Conservation (phyloP, 108 stramenopile species). For the Asterionellopsis glacialis region DNA sequence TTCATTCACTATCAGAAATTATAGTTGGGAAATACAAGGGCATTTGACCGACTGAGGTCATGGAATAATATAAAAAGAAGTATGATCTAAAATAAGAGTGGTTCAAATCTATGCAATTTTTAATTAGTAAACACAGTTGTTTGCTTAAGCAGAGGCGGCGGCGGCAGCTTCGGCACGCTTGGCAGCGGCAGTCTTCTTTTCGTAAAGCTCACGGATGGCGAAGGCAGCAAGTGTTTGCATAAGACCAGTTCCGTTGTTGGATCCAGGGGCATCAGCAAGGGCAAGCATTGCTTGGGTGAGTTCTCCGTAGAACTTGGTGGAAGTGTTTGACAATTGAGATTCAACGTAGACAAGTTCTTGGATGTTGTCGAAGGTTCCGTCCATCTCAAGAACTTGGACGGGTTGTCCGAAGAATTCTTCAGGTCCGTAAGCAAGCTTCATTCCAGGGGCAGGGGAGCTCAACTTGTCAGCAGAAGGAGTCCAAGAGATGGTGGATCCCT, state of each 20-base stretch:
- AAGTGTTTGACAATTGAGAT: conserved; percentile 87
- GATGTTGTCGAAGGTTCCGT: conserved; percentile 96
- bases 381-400: conserved; percentile 90
- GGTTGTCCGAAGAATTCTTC: conserved; percentile 85
- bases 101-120: too few species aligned
- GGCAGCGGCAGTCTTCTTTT: conserved; percentile 81
- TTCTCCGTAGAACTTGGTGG: conserved; percentile 95
- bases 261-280: conserved; percentile 90
- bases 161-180: conserved; percentile 41
- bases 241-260: conserved; percentile 95
- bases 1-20: too few species aligned
- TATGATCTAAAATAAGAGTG: too few species aligned
- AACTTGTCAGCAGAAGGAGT: conserved; percentile 86
- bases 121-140: too few species aligned
- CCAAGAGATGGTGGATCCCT: conserved; percentile 91
- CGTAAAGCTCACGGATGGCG: conserved; percentile 93
- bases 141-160: conserved; percentile 35
- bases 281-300: conserved; percentile 93
- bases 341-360: conserved; percentile 94
- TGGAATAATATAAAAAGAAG: too few species aligned
- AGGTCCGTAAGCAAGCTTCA: conserved; percentile 90
- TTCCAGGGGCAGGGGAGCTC: conserved; percentile 89
- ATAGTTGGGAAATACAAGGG: too few species aligned
- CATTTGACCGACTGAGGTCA: too few species aligned
- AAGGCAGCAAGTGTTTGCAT: conserved; percentile 97